Evolutionary conservation across 2,329 filamentous ascomycete species (phyloP).

Genomic region (Mollisiaceae sp.): DNA sequence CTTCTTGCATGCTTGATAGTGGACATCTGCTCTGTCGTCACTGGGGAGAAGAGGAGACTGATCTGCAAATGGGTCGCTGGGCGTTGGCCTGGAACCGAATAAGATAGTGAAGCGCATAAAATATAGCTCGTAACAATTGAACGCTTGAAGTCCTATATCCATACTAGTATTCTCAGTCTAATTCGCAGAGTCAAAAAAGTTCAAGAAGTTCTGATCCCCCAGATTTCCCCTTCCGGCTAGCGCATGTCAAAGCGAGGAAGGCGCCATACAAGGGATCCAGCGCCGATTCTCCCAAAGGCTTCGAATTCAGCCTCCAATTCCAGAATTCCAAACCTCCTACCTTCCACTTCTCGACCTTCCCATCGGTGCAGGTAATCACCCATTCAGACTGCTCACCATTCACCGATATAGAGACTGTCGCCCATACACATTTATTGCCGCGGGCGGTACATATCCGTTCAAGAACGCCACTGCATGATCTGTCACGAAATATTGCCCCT

Average conservation of each 20-base stretch:
- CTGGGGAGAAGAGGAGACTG: neutral
- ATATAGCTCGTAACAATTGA: too few species aligned
- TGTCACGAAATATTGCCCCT: slow-evolving; percentile 40
- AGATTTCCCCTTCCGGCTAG: too few species aligned
- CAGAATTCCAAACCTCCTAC: slow-evolving; percentile 30
- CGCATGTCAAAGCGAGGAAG: neutral
- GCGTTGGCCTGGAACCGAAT: neutral
- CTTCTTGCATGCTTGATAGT: neutral
- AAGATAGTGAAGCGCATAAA: neutral
- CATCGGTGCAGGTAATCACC: slow-evolving; percentile 41
- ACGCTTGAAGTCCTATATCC: too few species aligned
- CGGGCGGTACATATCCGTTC: slow-evolving; percentile 42
- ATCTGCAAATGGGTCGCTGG: neutral
- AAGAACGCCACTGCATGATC: slow-evolving; percentile 42
- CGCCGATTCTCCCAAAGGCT: slow-evolving; percentile 30
- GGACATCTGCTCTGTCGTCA: neutral
- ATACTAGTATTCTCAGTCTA: too few species aligned
- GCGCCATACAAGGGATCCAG: slow-evolving; percentile 17
- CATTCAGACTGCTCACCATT: slow-evolving; percentile 35
- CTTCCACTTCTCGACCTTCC: slow-evolving; percentile 29
- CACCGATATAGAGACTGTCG: slow-evolving; percentile 30
- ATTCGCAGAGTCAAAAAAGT: too few species aligned
- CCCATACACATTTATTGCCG: slow-evolving; percentile 40
- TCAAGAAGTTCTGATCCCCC: too few species aligned
- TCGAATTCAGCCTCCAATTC: slow-evolving; percentile 33